Evolutionary conservation across 192 early-diverging fungal genomes (phyloP).

Genomic region (Coemansia biformis): DNA sequence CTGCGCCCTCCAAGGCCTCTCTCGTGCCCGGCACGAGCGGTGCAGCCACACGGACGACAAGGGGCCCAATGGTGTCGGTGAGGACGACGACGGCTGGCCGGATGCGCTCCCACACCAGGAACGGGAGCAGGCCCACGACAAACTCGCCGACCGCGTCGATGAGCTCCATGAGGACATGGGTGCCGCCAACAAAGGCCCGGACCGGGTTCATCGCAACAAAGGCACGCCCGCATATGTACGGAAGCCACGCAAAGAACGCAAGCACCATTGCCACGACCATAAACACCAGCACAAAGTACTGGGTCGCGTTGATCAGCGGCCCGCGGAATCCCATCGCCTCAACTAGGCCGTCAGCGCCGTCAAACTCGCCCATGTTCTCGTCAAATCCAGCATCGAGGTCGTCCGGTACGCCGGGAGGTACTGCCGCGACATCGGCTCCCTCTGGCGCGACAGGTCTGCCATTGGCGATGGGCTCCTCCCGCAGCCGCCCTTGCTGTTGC

Average conservation of each 20-base stretch:
- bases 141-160: constrained; percentile 27
- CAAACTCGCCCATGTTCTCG: constrained; percentile 55
- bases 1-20: constrained; percentile 3
- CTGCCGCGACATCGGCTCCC: background rate
- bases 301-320: constrained; percentile 67
- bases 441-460: background rate
- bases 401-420: background rate
- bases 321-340: constrained; percentile 92
- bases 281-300: constrained; percentile 77
- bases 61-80: constrained; percentile 10
- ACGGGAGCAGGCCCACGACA: constrained; percentile 10
- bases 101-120: constrained; percentile 9
- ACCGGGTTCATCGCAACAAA: constrained; percentile 36
- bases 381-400: constrained; percentile 46
- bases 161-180: constrained; percentile 62
- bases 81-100: constrained; percentile 4
- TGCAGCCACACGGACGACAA: background rate
- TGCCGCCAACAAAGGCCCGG: constrained; percentile 54
- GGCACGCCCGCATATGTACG: constrained; percentile 51
- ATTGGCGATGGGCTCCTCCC: too few relatives aligned
- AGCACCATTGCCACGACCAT: constrained; percentile 68
- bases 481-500: background rate
- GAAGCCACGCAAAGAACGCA: constrained; percentile 66
- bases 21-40: constrained; percentile 9
- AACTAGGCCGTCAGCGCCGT: constrained; percentile 68